Evolutionary conservation across 306 rosid genomes (phyloP), one percentile per base, ranked within the genome.

Genomic region (Aeschynomene evenia): DNA sequence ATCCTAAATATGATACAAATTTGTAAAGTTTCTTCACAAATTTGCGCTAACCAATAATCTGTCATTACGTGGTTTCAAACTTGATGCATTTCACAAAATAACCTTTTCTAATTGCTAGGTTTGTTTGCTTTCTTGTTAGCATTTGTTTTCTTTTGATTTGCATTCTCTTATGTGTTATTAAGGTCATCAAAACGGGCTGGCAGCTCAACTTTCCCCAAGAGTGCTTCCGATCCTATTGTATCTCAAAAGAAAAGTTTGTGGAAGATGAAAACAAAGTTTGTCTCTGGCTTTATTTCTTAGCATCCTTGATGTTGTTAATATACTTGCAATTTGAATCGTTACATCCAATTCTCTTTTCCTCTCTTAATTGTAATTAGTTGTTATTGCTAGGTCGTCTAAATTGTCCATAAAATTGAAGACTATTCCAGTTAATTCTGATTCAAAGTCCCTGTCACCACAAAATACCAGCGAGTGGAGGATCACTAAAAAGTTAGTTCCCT

Each of bases 401-500:
- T 71, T 87, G 71, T 70, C 79, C 7, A 72, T 75, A 58, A 77
- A 79, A 80, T 83, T 81, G 78, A 90, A 87, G 81, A 74, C 84
- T 16, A 36, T 70, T 50, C 78, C 82, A 84, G 73, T 70, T 79
- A 72, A 81, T 74, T 69, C 89, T 29, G 58, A 75, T 79, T 75
- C 87, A 26, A 60, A 76, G 69, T 66, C 49, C 67, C 63, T 78
- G 48, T 77, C 92, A 65, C 76, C 91, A 19, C 83, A 75, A 78
- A 81, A 72, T 69, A 91, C 83, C 79, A 83, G 75, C 80, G 92
- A 76, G 23, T 91, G 96, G 99, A 91, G 82, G 84, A 84, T 91
- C 77, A 82, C 92, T 39, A 91, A 82, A 20, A 94, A 86, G 96
- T 90, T 45, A 61, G 88, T 82, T 66, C 29, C 52, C 40, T 20